Conservation (phyloP, 2,329 filamentous ascomycete genomes). For the Aureobasidium lini region DNA sequence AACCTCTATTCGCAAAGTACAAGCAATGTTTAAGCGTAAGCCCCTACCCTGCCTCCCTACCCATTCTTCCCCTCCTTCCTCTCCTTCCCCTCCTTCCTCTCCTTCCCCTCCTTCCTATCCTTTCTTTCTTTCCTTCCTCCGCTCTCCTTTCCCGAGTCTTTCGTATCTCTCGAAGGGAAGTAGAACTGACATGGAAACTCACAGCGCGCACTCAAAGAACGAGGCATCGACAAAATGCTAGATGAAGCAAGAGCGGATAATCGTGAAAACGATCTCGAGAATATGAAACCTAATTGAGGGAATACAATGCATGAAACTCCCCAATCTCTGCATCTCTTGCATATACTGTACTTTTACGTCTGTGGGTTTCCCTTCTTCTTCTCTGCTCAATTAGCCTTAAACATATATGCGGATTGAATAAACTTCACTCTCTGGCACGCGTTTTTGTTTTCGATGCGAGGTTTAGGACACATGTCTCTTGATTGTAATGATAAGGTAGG, state of each 20-base stretch:
- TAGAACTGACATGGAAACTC: not conserved
- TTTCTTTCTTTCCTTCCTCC: conserved; percentile 5
- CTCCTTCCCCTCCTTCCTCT: conserved; percentile 2
- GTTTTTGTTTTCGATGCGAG: too few species aligned
- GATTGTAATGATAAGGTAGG: too few species aligned
- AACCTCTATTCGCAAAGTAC: conserved; percentile 78
- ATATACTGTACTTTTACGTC: not conserved
- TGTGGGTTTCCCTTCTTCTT: not conserved
- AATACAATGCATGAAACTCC: not conserved
- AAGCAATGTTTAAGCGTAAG: conserved; percentile 75
- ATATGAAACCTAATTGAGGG: conserved; percentile 42
- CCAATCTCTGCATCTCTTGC: too few species aligned
- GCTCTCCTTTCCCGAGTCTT: not conserved
- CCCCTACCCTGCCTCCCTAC: conserved; percentile 8
- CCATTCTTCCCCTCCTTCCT: not conserved
- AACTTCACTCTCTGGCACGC: not conserved
- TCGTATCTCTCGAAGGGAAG: not conserved
- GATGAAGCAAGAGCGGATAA: conserved; percentile 86
- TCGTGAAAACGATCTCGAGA: conserved; percentile 73
- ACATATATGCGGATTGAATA: too few species aligned
- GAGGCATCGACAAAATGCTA: conserved; percentile 87
- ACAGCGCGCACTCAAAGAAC: conserved; percentile 76
- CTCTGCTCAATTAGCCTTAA: not conserved
- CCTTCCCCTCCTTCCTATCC: not conserved
- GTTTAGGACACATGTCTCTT: too few species aligned